Evolutionary conservation across 305 asterid species (phyloP), one percentile per base, ranked within the genome.

Genomic region (Fraxinus baroniana): DNA sequence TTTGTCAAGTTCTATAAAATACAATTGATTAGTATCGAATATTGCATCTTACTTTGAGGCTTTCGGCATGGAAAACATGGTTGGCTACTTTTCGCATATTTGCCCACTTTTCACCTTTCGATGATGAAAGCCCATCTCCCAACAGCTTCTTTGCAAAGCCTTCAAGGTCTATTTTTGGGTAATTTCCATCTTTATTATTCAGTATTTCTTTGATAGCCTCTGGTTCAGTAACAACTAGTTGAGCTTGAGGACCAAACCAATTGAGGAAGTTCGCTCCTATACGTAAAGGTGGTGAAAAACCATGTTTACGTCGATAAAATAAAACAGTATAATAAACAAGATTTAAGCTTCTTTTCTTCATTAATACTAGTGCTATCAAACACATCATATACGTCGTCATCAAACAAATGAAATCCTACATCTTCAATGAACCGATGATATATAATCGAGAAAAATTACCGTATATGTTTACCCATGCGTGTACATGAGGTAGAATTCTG

Each of bases 61-160:
- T 89, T 49, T 90, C 92, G 39, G 85, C 91, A 71, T 94, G 95
- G 83, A 94, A 94, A 33, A 79, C 91, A 37, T 86, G 85, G 81
- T 89, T 90, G 66, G 96, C 92, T 62, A 94, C 86, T 77, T 91
- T 91, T 44, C 97, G 76, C 92, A 92, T 85, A 37, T 84, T 89
- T 15, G 81, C 84, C 98, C 98, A 94, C 81, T 90, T 94, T 79
- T 86, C 83, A 4, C 97, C 97, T 84, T 91, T 87, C 0, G 97
- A 89, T 22, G 91, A 83, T 0, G 94, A 55, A 66, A 94, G 88
- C 37, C 98, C 98, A 1, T 90, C 96, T 80, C 96, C 97, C 6
- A 93, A 46, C 24, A 93, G 84, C 89, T 91, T 91, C 91, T 83
- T 89, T 9, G 91, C 79, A 66, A 82, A 87, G 10, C 95, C 93